These are phyloP conservation scores for Cicer yamashitae DNA, from an alignment of 306 rosid genomes.

Conservation along the genomic window DNA sequence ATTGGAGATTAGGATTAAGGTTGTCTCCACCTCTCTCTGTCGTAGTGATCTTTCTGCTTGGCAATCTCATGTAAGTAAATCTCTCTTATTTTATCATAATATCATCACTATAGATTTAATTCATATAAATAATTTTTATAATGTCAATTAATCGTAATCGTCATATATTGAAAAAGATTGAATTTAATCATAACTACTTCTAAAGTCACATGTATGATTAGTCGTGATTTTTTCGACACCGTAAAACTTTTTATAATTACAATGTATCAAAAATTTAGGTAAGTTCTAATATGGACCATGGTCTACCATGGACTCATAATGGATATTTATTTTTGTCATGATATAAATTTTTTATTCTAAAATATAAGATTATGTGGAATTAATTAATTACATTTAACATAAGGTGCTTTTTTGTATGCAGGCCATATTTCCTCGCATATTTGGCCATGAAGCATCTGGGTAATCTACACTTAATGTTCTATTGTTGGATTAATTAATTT, in stretches of 20 bases:
- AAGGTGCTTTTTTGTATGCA: slow-evolving; percentile 54
- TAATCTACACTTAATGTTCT: slow-evolving; percentile 42
- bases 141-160: no score
- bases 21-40: slow-evolving; percentile 90
- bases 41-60: slow-evolving; percentile 90
- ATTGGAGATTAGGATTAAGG: slow-evolving; percentile 77
- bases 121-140: no score
- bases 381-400: slow-evolving; percentile 32
- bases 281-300: no score
- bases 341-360: not conserved
- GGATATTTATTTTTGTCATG: not conserved
- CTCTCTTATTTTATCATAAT: not conserved
- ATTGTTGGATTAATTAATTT: slow-evolving; percentile 10
- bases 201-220: no score
- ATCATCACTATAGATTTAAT: no score
- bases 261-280: no score
- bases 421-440: slow-evolving; percentile 93
- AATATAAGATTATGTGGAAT: not conserved
- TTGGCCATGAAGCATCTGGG: slow-evolving; percentile 99
- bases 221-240: no score
- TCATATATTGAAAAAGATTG: no score
- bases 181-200: no score
- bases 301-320: not conserved
- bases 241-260: no score
- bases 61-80: slow-evolving; percentile 73